phyloP scores from a whole-genome alignment of 768 basidiomycete species.

The Hericium rajendrae region DNA sequence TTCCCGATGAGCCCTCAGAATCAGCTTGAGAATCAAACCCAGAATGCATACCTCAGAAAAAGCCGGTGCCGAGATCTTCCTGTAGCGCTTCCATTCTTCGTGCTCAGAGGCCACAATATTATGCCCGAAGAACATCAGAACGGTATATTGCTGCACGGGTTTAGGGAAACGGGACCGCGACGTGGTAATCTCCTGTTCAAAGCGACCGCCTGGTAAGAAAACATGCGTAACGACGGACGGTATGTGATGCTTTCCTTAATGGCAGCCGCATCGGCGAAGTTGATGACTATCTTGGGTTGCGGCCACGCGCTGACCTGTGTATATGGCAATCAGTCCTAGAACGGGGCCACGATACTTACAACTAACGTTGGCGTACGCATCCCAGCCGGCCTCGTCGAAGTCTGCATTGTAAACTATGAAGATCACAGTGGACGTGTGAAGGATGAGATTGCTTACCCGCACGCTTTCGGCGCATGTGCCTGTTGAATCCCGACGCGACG shows the following conservation, averaged over 20 bases:
- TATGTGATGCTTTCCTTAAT: conserved; percentile 5
- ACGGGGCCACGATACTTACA: neutral
- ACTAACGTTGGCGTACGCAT: conserved; percentile 1
- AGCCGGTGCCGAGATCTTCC: conserved; percentile 53
- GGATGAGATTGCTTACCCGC: neutral
- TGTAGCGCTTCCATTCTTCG: conserved; percentile 55
- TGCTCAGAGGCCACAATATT: conserved; percentile 62
- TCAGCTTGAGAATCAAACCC: neutral
- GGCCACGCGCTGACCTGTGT: conserved; percentile 2
- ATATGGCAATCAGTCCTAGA: neutral
- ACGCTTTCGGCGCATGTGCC: neutral
- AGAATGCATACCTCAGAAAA: conserved; percentile 43
- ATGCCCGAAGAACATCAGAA: conserved; percentile 41
- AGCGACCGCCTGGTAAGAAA: neutral
- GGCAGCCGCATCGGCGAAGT: conserved; percentile 6
- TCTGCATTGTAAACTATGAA: neutral
- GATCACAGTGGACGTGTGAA: neutral
- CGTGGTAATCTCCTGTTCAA: conserved; percentile 38
- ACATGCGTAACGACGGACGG: neutral
- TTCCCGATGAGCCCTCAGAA: neutral
- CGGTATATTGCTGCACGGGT: conserved; percentile 34
- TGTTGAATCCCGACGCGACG: neutral
- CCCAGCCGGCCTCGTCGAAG: conserved; percentile 4
- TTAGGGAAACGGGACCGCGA: conserved; percentile 49
- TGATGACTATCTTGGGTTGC: neutral